These are phyloP conservation scores for Opeltia flavorubescens DNA, from an alignment of 495 filamentous ascomycete species.

Conservation along the genomic window DNA sequence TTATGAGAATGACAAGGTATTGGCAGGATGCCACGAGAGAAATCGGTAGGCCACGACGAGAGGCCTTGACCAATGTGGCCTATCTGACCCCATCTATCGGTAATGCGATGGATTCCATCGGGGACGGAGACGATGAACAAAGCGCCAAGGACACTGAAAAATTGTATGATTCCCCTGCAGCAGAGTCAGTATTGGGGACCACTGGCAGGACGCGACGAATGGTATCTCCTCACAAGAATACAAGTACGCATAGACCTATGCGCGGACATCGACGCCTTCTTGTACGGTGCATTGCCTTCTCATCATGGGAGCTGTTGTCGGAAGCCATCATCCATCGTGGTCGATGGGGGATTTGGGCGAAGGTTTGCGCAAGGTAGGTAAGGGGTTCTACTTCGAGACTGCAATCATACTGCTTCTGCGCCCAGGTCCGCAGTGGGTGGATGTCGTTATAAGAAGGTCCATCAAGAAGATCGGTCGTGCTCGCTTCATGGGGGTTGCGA, in stretches of 20 bases:
- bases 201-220: background rate
- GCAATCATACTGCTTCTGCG: too few relatives aligned
- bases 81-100: conserved; percentile 39
- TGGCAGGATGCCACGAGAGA: conserved; percentile 55
- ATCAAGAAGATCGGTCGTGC: too few relatives aligned
- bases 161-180: conserved; percentile 31
- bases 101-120: conserved; percentile 37
- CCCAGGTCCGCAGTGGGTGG: too few relatives aligned
- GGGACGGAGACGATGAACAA: conserved; percentile 41
- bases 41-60: conserved; percentile 59
- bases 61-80: conserved; percentile 32
- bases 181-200: background rate
- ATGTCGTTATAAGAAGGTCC: too few relatives aligned
- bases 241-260: background rate
- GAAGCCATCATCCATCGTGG: background rate
- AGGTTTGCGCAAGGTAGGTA: too few relatives aligned
- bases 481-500: too few relatives aligned
- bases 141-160: conserved; percentile 34
- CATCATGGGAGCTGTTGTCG: background rate
- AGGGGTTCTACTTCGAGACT: too few relatives aligned
- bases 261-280: background rate
- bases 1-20: conserved; percentile 74
- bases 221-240: background rate
- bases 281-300: background rate
- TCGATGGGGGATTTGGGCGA: background rate